phyloP scores from a whole-genome alignment of 2,329 filamentous ascomycete genomes.

The Cladophialophora psammophila region DNA sequence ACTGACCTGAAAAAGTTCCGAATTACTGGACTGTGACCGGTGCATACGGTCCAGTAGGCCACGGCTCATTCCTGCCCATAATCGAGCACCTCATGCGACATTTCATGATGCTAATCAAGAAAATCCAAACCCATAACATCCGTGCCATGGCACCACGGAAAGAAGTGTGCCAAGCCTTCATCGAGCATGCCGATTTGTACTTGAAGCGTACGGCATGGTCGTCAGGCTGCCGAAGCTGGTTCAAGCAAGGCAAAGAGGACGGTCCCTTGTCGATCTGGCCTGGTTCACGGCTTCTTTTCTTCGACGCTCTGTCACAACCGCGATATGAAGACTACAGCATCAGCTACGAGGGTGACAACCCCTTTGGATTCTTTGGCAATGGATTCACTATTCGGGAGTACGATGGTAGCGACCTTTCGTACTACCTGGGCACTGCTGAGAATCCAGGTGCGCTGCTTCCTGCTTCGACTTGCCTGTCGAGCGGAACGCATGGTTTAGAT shows the following conservation, averaged over 20 bases:
- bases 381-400: constrained; percentile 54
- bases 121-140: constrained; percentile 40
- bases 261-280: constrained; percentile 46
- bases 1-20: constrained; percentile 34
- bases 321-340: constrained; percentile 54
- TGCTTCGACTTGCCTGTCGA: not conserved
- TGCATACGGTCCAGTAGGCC: constrained; percentile 40
- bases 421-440: constrained; percentile 53
- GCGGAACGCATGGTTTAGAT: no score
- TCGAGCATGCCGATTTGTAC: constrained; percentile 50
- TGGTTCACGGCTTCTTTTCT: constrained; percentile 48
- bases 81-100: constrained; percentile 39
- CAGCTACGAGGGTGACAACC: constrained; percentile 48
- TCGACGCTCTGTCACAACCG: constrained; percentile 47
- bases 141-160: constrained; percentile 30
- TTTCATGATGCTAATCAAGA: constrained; percentile 39
- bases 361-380: constrained; percentile 53
- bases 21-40: constrained; percentile 42
- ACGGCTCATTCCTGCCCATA: constrained; percentile 42
- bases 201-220: constrained; percentile 42
- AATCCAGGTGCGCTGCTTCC: constrained; percentile 16
- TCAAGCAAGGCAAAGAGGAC: constrained; percentile 40
- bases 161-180: constrained; percentile 44
- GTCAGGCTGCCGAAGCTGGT: constrained; percentile 26
- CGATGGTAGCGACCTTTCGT: constrained; percentile 57